Conservation (phyloP, 306 rosid genomes). For the Betula pendula region DNA sequence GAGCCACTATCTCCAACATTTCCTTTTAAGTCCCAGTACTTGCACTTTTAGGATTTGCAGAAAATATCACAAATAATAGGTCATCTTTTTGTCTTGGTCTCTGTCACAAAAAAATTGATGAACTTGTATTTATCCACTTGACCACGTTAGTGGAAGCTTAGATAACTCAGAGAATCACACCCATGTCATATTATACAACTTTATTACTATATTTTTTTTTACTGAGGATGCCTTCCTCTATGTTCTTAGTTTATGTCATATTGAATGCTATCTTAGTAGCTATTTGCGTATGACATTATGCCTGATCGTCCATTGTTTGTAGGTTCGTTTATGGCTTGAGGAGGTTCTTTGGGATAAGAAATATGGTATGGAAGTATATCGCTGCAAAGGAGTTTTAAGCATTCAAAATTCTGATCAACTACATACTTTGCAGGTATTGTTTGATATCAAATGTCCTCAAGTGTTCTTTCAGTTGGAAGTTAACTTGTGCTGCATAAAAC, state of each 20-base stretch:
- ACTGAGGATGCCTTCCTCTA: not conserved
- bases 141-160: constrained; percentile 1
- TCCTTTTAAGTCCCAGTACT: not conserved
- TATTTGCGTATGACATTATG: constrained; percentile 17
- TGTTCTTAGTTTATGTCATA: not conserved
- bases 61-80: not conserved
- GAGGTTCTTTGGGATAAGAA: constrained; percentile 99
- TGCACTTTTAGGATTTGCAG: not conserved
- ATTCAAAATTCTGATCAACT: constrained; percentile 65
- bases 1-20: too few species aligned
- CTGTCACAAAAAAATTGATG: not conserved
- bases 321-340: constrained; percentile 88
- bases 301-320: constrained; percentile 4
- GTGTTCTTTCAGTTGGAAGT: constrained; percentile 9
- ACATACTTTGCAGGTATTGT: constrained; percentile 83
- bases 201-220: not conserved
- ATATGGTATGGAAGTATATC: constrained; percentile 84
- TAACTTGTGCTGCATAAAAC: not conserved
- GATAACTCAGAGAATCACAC: not conserved
- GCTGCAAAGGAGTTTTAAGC: constrained; percentile 82
- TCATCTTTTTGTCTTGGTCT: not conserved
- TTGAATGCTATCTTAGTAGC: constrained; percentile 10
- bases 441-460: constrained; percentile 2
- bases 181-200: not conserved
- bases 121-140: not conserved